Conservation (phyloP, 2,329 filamentous ascomycete species). For the Orbilia javanica region DNA sequence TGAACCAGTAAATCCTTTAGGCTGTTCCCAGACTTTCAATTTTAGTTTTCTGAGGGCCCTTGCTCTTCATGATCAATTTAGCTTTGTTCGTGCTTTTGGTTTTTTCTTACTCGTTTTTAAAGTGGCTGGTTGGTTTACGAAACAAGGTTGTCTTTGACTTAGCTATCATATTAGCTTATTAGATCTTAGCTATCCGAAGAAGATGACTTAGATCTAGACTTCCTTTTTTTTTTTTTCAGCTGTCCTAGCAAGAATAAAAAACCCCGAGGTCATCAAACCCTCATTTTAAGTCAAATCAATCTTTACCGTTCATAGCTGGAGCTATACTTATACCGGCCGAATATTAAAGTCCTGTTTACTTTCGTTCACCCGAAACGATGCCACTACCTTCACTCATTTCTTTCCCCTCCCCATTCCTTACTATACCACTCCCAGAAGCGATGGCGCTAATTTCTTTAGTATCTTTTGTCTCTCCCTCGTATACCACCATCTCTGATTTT, state of each 20-base stretch:
- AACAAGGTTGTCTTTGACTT: too few relatives aligned
- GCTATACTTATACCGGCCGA: background rate
- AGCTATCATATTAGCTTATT: background rate
- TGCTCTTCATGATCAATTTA: background rate
- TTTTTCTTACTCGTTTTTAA: too few relatives aligned
- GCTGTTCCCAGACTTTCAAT: background rate
- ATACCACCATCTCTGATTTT: conserved; percentile 29
- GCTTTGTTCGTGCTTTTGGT: background rate
- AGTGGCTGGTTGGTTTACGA: too few relatives aligned
- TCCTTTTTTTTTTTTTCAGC: background rate
- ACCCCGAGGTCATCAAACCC: background rate
- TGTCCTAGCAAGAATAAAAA: background rate
- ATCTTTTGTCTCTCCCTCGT: background rate
- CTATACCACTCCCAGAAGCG: background rate
- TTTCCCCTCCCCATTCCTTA: background rate
- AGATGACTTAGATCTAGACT: background rate
- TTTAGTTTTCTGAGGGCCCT: background rate
- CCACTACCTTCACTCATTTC: background rate
- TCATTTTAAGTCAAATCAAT: background rate
- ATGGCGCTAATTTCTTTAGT: background rate
- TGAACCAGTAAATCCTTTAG: background rate
- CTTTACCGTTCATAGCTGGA: background rate
- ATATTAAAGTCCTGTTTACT: background rate
- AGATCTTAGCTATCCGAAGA: background rate
- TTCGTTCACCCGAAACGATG: background rate